Percentiles rank a stretch among this genome's conserved stretches.
Conservation (phyloP, 169 alveolate genomes). For the Eimeria maxima region DNA sequence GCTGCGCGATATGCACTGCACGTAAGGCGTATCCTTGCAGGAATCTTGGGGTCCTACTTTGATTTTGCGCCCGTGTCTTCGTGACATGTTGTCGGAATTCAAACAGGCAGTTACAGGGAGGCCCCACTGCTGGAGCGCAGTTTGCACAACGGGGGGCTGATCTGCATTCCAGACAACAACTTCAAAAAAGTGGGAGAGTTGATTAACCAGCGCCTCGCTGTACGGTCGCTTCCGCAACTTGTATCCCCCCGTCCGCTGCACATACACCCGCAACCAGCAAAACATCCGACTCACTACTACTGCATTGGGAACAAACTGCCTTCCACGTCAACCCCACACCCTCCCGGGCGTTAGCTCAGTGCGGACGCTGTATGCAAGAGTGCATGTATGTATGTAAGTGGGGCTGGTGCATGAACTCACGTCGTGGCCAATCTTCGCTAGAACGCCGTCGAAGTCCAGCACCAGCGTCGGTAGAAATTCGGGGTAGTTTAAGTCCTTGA, state of each 20-base stretch:
- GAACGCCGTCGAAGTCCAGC: conserved; percentile 92
- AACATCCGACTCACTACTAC: not conserved
- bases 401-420: conserved; percentile 31
- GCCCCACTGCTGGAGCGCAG: conserved; percentile 93
- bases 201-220: conserved; percentile 93
- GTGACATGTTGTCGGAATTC: conserved; percentile 92
- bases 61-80: conserved; percentile 86
- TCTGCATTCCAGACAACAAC: conserved; percentile 97
- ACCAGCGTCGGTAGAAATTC: conserved; percentile 95
- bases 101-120: conserved; percentile 94
- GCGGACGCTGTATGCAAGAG: not conserved
- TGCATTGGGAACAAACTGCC: not conserved
- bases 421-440: conserved; percentile 93
- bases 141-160: conserved; percentile 93
- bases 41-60: conserved; percentile 44
- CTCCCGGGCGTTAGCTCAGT: no score
- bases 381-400: not conserved
- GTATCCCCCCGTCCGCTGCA: conserved; percentile 90
- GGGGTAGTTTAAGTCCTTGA: conserved; percentile 93
- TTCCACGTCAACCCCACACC: not conserved
- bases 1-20: no score
- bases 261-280: not conserved
- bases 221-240: conserved; percentile 95
- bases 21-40: not conserved
- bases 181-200: conserved; percentile 94